Percentiles rank a stretch among this genome's conserved stretches.
Conservation (phyloP, 305 asterid species). For the Fraxinus angustifolia region DNA sequence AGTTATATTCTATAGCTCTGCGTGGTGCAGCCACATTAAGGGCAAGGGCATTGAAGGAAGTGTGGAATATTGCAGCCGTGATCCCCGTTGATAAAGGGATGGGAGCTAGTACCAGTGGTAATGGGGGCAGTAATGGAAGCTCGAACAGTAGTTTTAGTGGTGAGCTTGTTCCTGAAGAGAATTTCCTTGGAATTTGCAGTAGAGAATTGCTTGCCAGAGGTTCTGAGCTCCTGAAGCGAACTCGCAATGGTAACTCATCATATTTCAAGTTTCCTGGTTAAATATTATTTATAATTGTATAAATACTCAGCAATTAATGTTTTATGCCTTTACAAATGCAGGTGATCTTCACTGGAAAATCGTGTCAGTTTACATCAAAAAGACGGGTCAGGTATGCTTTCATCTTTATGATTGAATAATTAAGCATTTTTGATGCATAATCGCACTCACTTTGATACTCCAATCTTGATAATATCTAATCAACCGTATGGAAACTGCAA, state of each 20-base stretch:
- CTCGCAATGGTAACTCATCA: slow-evolving; percentile 62
- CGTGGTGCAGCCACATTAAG: slow-evolving; percentile 89
- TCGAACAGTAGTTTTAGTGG: slow-evolving; percentile 62
- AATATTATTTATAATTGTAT: neutral
- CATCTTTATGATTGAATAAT: slow-evolving; percentile 31
- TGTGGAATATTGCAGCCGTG: slow-evolving; percentile 85
- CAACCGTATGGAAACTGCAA: neutral
- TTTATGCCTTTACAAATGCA: slow-evolving; percentile 35
- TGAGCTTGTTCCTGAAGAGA: slow-evolving; percentile 80
- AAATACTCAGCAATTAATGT: neutral
- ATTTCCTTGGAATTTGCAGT: slow-evolving; percentile 85
- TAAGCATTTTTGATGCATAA: neutral
- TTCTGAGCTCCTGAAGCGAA: slow-evolving; percentile 76
- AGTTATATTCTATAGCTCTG: slow-evolving; percentile 45
- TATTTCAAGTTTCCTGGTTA: neutral
- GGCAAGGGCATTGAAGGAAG: slow-evolving; percentile 92
- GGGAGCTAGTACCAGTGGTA: slow-evolving; percentile 39
- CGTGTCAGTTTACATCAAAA: slow-evolving; percentile 83
- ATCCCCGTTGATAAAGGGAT: slow-evolving; percentile 75
- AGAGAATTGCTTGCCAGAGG: slow-evolving; percentile 89
- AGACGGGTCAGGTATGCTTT: slow-evolving; percentile 68
- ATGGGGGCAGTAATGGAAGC: slow-evolving; percentile 64
- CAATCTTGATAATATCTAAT: neutral
- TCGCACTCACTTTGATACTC: slow-evolving; percentile 1
- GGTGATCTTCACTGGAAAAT: slow-evolving; percentile 98